phyloP scores from a whole-genome alignment of 1,139 yeast species.

The Meyerozyma smithsonii region DNA sequence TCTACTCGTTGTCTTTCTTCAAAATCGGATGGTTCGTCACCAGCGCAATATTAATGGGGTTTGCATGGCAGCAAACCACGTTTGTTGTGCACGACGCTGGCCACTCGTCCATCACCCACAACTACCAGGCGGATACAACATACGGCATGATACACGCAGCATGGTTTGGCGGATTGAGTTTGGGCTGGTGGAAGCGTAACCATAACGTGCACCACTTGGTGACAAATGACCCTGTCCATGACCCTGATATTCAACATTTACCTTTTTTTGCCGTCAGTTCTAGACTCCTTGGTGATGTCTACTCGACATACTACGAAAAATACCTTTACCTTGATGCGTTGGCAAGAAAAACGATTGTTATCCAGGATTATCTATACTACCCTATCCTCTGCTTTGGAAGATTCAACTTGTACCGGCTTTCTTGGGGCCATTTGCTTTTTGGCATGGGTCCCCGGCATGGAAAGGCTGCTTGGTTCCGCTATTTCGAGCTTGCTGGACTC shows the following conservation, averaged over 20 bases:
- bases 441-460: constrained; percentile 78
- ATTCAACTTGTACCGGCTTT: constrained; percentile 74
- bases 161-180: constrained; percentile 79
- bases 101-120: constrained; percentile 76
- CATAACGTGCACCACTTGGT: constrained; percentile 88
- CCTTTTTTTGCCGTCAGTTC: constrained; percentile 88
- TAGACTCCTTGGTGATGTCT: constrained; percentile 59
- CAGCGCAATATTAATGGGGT: constrained; percentile 66
- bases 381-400: constrained; percentile 81
- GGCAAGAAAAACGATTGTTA: constrained; percentile 53
- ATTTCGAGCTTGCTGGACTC: constrained; percentile 69
- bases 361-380: constrained; percentile 71
- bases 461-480: constrained; percentile 82
- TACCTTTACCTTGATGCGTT: constrained; percentile 61
- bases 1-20: constrained; percentile 47
- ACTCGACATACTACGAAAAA: constrained; percentile 75
- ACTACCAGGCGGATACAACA: constrained; percentile 71
- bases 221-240: constrained; percentile 89
- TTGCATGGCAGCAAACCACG: constrained; percentile 87
- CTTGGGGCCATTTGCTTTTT: constrained; percentile 68
- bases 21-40: constrained; percentile 40
- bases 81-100: constrained; percentile 91
- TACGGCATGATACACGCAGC: constrained; percentile 73
- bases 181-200: constrained; percentile 94
- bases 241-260: constrained; percentile 89